Evolutionary conservation across 495 filamentous ascomycete genomes (phyloP).

Genomic region (Hypoxylon trugodes): DNA sequence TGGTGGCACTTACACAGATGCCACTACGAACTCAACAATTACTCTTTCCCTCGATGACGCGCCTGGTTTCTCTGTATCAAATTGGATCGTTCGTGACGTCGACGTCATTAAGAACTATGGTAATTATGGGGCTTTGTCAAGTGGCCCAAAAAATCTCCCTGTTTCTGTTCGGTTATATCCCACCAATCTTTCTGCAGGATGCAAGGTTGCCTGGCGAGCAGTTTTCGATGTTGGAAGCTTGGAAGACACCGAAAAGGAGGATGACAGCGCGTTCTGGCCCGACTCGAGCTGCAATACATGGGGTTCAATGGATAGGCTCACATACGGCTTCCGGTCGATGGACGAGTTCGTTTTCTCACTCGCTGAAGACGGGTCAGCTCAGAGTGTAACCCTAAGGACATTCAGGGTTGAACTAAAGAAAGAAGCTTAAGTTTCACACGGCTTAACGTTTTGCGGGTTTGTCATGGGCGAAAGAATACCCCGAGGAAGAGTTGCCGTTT

Average conservation of each 20-base stretch:
- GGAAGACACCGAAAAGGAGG: constrained; percentile 38
- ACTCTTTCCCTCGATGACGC: constrained; percentile 53
- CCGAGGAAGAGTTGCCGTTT: no score
- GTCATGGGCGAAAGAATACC: no score
- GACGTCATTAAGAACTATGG: constrained; percentile 49
- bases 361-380: neutral
- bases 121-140: constrained; percentile 36
- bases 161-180: constrained; percentile 44
- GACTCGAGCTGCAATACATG: constrained; percentile 45
- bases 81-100: constrained; percentile 52
- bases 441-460: neutral
- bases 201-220: constrained; percentile 42
- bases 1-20: constrained; percentile 51
- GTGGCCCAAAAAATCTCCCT: constrained; percentile 14
- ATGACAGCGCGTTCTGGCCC: constrained; percentile 34
- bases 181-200: constrained; percentile 34
- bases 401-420: constrained; percentile 24
- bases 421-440: neutral
- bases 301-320: constrained; percentile 45
- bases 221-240: constrained; percentile 37
- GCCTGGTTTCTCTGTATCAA: constrained; percentile 51
- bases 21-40: constrained; percentile 52
- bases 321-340: constrained; percentile 44
- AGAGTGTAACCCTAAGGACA: constrained; percentile 21
- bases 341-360: constrained; percentile 41